Evolutionary conservation across 2,329 filamentous ascomycete species (phyloP).

Genomic region (Verticillium isaacii): DNA sequence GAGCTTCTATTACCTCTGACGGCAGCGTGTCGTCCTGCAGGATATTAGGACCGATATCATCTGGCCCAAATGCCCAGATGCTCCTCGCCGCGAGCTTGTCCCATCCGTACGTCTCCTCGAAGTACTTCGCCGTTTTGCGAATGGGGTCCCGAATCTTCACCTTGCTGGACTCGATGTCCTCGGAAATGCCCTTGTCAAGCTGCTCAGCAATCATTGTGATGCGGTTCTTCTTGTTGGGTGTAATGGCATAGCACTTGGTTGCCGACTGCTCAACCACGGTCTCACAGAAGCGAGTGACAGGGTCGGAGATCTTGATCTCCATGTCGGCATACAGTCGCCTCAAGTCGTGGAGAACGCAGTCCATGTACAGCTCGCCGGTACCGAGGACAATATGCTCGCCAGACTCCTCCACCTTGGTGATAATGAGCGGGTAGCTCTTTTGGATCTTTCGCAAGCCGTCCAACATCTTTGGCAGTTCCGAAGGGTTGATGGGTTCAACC

Average conservation of each 20-base stretch:
- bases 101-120: conserved; percentile 96
- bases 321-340: conserved; percentile 94
- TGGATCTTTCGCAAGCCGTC: conserved; percentile 95
- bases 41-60: conserved; percentile 92
- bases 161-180: conserved; percentile 86
- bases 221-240: conserved; percentile 99
- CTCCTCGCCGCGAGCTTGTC: conserved; percentile 90
- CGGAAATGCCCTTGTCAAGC: conserved; percentile 87
- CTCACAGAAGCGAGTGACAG: conserved; percentile 95
- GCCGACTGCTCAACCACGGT: conserved; percentile 96
- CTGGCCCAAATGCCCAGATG: conserved; percentile 97
- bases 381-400: conserved; percentile 94
- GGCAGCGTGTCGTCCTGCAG: conserved; percentile 94
- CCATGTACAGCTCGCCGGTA: conserved; percentile 99
- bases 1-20: conserved; percentile 59
- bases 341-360: conserved; percentile 94
- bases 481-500: conserved; percentile 96
- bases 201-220: conserved; percentile 98
- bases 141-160: conserved; percentile 92
- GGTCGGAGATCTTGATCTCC: conserved; percentile 98
- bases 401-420: conserved; percentile 96
- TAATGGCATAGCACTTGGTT: conserved; percentile 96
- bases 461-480: conserved; percentile 96
- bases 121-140: conserved; percentile 91
- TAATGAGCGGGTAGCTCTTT: conserved; percentile 94